Conservation (phyloP, 768 basidiomycete genomes). For the Suillus ampliporus region DNA sequence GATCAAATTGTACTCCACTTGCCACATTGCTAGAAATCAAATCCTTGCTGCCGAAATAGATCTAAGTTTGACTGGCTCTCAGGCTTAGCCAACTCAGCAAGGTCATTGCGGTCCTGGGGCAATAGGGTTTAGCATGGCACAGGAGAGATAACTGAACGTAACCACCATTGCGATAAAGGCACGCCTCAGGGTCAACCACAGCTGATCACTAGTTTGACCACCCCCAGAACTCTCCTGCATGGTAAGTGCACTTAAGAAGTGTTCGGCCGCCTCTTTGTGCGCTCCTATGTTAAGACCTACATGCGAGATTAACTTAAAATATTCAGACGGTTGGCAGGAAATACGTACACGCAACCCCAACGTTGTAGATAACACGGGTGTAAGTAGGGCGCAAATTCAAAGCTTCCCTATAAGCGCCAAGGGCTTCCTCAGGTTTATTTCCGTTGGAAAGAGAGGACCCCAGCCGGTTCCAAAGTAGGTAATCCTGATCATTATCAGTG, state of each 20-base stretch:
- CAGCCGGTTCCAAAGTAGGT: slow-evolving; percentile 92
- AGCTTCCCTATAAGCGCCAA: slow-evolving; percentile 89
- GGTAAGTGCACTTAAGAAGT: slow-evolving; percentile 84
- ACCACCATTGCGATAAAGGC: slow-evolving; percentile 82
- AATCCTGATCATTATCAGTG: slow-evolving; percentile 60
- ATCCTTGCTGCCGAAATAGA: slow-evolving; percentile 80
- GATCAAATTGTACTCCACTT: not conserved
- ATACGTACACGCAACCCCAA: slow-evolving; percentile 94
- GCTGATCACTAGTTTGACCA: slow-evolving; percentile 77
- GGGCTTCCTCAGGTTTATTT: slow-evolving; percentile 90
- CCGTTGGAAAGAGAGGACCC: slow-evolving; percentile 96
- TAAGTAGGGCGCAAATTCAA: slow-evolving; percentile 92
- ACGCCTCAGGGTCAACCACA: slow-evolving; percentile 90
- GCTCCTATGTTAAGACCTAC: slow-evolving; percentile 95
- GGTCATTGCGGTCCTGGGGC: slow-evolving; percentile 74
- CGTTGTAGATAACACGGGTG: slow-evolving; percentile 96
- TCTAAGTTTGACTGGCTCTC: slow-evolving; percentile 68
- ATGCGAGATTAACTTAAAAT: slow-evolving; percentile 13
- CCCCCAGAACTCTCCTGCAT: slow-evolving; percentile 73
- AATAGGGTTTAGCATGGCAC: not conserved
- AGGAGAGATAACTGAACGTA: slow-evolving; percentile 7
- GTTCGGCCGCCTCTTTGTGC: slow-evolving; percentile 94
- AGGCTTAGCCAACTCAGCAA: slow-evolving; percentile 76
- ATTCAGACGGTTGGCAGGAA: slow-evolving; percentile 2
- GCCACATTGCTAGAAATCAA: slow-evolving; percentile 72